Evolutionary conservation across 2,329 filamentous ascomycete genomes (phyloP), one percentile per base, ranked within the genome.

Genomic region (Fonsecaea pugnacius): DNA sequence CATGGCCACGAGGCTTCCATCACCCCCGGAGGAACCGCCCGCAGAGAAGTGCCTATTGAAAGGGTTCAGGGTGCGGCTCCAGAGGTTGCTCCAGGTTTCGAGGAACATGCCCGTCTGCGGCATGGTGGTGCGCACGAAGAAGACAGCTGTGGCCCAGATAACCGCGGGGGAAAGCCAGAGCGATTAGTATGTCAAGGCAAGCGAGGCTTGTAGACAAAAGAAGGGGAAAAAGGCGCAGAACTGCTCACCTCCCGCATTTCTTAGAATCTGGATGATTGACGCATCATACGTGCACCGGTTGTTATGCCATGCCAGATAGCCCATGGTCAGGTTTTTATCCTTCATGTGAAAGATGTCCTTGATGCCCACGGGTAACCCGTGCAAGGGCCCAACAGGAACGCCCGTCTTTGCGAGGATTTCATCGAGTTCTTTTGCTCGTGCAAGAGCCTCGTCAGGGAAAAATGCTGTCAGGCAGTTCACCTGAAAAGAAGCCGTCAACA

Each of bases 301-400:
- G 30, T 72, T 69, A 50, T 70, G 66, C 70, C 71, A 73, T 33
- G 65, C 67, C 10, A 76, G 69, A 43, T 72, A 75, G 2, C 72
- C 73, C 12, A 67, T 68, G 54, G 71, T 73, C 5, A 67, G 38
- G 16, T 69, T 69, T 24, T 72, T 57, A 32, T 64, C 72, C 65
- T 72, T 64, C 35, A 77, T 69, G 46, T 74, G 38, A 33, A 64
- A 66, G 66, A 82, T 80, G 58, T 81, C 78, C 56, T 82, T 84
- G 51, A 84, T 67, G 21, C 77, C 79, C 50, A 89, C 78, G 1
- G 87, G 86, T 0, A 89, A 76, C 4, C 87, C 87, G 70, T 89
- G 86, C 5, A 69, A 35, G 21, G 65, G 64, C 6, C 65, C 65
- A 12, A 69, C 52, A 12, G 60, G 50, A n/a, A 58, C 65, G 10